phyloP scores from a whole-genome alignment of 768 basidiomycete species.

The Pisolithus albus region DNA sequence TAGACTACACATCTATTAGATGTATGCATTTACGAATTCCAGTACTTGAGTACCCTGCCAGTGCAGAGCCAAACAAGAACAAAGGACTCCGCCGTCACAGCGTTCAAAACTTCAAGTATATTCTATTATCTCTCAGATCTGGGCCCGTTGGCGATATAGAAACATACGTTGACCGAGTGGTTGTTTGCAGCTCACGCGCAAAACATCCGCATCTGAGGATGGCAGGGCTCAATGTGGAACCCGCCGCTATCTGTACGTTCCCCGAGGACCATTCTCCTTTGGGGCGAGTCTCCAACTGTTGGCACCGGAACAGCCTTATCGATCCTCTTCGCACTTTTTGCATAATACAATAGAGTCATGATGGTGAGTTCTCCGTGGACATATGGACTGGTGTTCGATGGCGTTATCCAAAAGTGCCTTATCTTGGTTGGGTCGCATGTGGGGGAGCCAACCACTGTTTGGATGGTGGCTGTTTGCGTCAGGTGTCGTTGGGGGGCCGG shows the following conservation, averaged over 20 bases:
- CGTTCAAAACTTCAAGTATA: too few relatives aligned
- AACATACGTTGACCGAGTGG: background rate
- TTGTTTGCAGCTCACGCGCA: constrained; percentile 14
- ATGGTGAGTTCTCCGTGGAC: background rate
- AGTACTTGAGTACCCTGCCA: too few relatives aligned
- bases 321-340: background rate
- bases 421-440: constrained; percentile 10
- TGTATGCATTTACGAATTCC: too few relatives aligned
- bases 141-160: constrained; percentile 5
- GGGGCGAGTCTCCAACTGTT: constrained; percentile 10
- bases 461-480: too few relatives aligned
- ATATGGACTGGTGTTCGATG: background rate
- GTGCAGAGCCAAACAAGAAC: too few relatives aligned
- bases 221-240: constrained; percentile 10
- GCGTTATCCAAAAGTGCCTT: constrained; percentile 16
- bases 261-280: constrained; percentile 17
- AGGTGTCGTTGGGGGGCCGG: too few relatives aligned
- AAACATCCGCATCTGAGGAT: background rate
- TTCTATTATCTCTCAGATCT: too few relatives aligned
- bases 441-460: background rate
- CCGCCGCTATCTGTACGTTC: constrained; percentile 13
- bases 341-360: background rate
- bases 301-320: constrained; percentile 9
- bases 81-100: too few relatives aligned
- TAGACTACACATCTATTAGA: background rate